phyloP scores from a whole-genome alignment of 768 basidiomycete genomes.

The Suillus bovinus region DNA sequence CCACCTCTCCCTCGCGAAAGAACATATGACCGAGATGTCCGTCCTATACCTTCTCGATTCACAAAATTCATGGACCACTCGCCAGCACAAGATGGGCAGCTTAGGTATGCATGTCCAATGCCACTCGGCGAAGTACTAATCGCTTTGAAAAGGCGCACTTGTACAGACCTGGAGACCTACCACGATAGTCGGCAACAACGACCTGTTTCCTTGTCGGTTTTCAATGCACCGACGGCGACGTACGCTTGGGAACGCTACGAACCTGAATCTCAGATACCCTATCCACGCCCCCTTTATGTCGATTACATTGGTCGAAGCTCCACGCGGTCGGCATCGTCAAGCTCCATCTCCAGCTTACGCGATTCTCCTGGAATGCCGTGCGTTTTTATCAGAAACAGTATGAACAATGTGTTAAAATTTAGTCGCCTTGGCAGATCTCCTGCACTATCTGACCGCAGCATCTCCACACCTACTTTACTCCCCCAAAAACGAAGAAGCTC shows the following conservation, averaged over 20 bases:
- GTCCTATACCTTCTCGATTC: conserved; percentile 33
- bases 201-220: conserved; percentile 39
- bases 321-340: conserved; percentile 34
- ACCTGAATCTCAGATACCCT: conserved; percentile 44
- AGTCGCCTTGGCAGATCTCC: conserved; percentile 26
- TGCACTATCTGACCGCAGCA: conserved; percentile 26
- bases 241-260: conserved; percentile 50
- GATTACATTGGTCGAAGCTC: conserved; percentile 32
- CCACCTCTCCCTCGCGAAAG: conserved; percentile 33
- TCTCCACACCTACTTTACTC: conserved; percentile 29
- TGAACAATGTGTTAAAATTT: conserved; percentile 18
- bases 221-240: conserved; percentile 44
- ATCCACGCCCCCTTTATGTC: conserved; percentile 42
- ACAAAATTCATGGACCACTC: conserved; percentile 27
- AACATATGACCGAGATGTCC: conserved; percentile 34
- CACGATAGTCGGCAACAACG: conserved; percentile 31
- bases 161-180: conserved; percentile 23
- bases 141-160: conserved; percentile 22
- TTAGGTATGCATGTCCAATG: conserved; percentile 21
- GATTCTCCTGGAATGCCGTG: conserved; percentile 32
- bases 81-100: conserved; percentile 20
- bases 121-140: conserved; percentile 19
- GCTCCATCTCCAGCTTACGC: conserved; percentile 28
- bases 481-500: conserved; percentile 36
- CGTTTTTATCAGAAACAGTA: conserved; percentile 21